Evolutionary conservation across 2,329 filamentous ascomycete genomes (phyloP), one percentile per base, ranked within the genome.

Genomic region (Neofusicoccum kwambonambiense): DNA sequence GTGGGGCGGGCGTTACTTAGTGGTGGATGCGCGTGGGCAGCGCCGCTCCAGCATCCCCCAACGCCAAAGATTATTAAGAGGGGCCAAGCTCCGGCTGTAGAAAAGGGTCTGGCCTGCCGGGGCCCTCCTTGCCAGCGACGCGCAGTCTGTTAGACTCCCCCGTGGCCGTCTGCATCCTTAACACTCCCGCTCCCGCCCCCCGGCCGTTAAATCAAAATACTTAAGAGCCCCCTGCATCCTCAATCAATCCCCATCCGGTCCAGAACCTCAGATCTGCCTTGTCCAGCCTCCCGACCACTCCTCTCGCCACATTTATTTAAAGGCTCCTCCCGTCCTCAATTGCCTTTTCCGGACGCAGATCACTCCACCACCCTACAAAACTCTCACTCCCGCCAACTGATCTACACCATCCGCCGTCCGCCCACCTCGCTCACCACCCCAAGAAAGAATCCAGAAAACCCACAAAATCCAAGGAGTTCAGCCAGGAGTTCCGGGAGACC

Each of bases 171-270:
- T 58, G 19, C 54, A 44, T 11, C 27, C 39, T 6, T 5, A 12
- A 13, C 31, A 11, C 15, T 60, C 44, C 56, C 56, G 12, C 31
- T 47, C 56, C 41, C 56, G 56, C 31, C 42, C 56, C 42, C n/a
- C 9, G 27, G 15, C 15, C 31, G 45, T 44, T 11, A 31, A 34
- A 8, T 7, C 52, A 34, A n/a, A 3, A 42, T 22, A 34, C 44
- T 47, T 60, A 47, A 60, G 41, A 13, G 35, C 56, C 56, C 47
- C 56, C 56, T 60, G 56, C 56, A 60, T 47, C 56, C 56, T 57
- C 52, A 44, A 35, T 44, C 52, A 57, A 56, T 56, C 41, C 13
- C 41, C n/a, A 52, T 19, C 41, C 17, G 41, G 56, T 22, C 56
- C 56, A 57, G 52, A 57, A 39, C 51, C 17, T 51, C 47, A 51